Evolutionary conservation across 2,329 filamentous ascomycete species (phyloP), one percentile per base, ranked within the genome.

Genomic region (Lachnellula arida): DNA sequence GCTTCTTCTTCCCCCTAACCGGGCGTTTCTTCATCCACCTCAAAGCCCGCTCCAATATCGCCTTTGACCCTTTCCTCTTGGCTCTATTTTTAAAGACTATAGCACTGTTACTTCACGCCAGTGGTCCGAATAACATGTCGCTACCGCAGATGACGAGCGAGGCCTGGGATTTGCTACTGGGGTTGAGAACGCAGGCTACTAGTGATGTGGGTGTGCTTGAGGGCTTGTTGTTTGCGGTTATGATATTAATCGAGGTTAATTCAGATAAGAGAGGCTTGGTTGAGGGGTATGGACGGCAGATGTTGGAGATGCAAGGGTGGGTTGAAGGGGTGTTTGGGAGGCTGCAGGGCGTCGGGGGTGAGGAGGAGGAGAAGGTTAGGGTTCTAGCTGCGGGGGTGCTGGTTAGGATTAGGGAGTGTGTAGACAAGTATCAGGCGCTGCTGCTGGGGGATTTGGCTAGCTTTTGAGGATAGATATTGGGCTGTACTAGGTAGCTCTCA

Each of bases 241-340:
- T 96, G 49, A 88, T 89, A 6, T 70, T 96, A 51, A 73, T 99
- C 14, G 91, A 97, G 66, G 79, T 96, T 39, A 96, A 96, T 58
- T 85, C 81, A 35, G 84, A 91, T 58, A 82, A 87, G 74, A 77
- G 85, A 63, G 78, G 84, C 1, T 71, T 99, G 2, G 93, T 90
- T 49, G 83, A 85, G 57, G 82, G 86, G 55, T 83, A 91, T 64
- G 86, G 88, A 0, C 82, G 84, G 54, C 85, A 93, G 70, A 75
- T 97, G 22, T 79, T 96, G 51, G 93, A 97, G 78, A 88, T 90
- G 57, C 83, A 89, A 65, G 88, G 91, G 67, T 99, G 94, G 94
- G 88, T 89, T 1, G 80, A 84, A 44, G 78, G 78, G 53, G 81
- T 97, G 1, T 95, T 97, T 71, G 82, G 87, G 57, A 76, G 76